Evolutionary conservation across 2,329 filamentous ascomycete species (phyloP), one percentile per base, ranked within the genome.

Genomic region (Cryphonectria carpinicola): DNA sequence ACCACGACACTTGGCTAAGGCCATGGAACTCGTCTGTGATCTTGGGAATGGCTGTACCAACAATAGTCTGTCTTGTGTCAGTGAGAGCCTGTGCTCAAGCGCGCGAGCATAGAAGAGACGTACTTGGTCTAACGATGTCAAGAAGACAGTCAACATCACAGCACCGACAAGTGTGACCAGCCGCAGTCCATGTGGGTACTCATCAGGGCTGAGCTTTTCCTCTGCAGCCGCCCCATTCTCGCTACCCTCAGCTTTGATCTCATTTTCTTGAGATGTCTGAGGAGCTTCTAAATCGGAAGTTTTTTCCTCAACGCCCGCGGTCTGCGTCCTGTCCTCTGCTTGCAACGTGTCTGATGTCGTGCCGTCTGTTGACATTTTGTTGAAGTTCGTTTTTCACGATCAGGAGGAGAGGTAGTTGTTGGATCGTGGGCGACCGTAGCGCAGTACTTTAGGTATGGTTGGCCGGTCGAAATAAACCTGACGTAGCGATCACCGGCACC

Each of bases 21-120:
- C 66, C 64, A 22, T 62, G 39, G 41, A 71, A 71, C 41, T 71
- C 70, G 62, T 32, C 54, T 11, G 70, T 68, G 32, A 71, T 71
- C 32, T 41, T 69, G 14, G 70, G 70, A 5, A 69, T 69, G 0
- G 70, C 70, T 14, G 66, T 71, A n/a, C 63, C n/a, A 19, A 70
- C 60, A 7, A 70, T 70, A 32, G 32, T 69, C 68, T 69, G 58
- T 65, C n/a, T n/a, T 22, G 19, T 60, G 58, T 61, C 19, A 61
- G 22, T 58, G 13, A 32, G 14, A 5, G 54, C 7, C 14, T 2
- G 28, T 17, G 7, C 28, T 8, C 54, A 28, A 17, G 25, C 14
- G 14, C 54, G 25, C 7, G 28, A 35, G 54, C 54, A 58, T 17
- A 32, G 46, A 11, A 19, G 54, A 14, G 37, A 28, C 65, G 54